Base-by-base conservation (phyloP, 495 filamentous ascomycete species). In the Aspergillus hancockii region DNA sequence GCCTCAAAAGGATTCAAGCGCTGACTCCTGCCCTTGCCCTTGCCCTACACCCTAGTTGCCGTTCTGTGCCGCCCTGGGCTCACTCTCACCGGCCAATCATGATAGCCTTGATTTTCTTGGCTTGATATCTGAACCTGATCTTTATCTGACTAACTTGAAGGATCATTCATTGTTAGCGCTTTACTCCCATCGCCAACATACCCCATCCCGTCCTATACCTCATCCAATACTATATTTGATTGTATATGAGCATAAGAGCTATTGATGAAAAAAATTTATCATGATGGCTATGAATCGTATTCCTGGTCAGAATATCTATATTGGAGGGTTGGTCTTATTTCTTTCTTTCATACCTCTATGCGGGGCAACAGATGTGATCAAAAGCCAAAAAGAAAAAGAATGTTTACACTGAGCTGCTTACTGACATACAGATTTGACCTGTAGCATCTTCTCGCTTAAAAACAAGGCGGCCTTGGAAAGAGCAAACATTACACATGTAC, bases 401-500 rank as follows among this genome's bases (percentile, higher is more conserved):
- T n/a, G 19, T 55, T 25, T 10, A 58, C 53, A 46, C 51, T 51
- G 40, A 41, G 22, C 16, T 34, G 38, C 43, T 60, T 49, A 25
- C 49, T 41, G 38, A 63, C 52, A 49, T 46, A 60, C 59, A 54
- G 62, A 56, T 23, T 46, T 47, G 31, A 62, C 53, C 5, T 65
- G 57, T 71, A 96, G 92, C 40, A 81, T 96, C 52, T 90, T 92
- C 73, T 83, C 88, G 19, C 73, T 96, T 60, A 85, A 85, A 38
- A 84, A 88, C 38, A 83, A 85, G 59, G 74, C 85, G 3, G 81
- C 87, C 16, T 75, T 98, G 31, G 73, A 81, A 52, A 79, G 86
- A 59, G 82, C 84, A 59, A 88, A 88, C 49, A 91, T 98, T 70
- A 97, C 92, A 3, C 93, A 97, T 74, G 80, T 98, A 36, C 75